These are phyloP conservation scores for Neonectria faginata DNA, from an alignment of 2,329 filamentous ascomycete genomes.

Conservation along the genomic window DNA sequence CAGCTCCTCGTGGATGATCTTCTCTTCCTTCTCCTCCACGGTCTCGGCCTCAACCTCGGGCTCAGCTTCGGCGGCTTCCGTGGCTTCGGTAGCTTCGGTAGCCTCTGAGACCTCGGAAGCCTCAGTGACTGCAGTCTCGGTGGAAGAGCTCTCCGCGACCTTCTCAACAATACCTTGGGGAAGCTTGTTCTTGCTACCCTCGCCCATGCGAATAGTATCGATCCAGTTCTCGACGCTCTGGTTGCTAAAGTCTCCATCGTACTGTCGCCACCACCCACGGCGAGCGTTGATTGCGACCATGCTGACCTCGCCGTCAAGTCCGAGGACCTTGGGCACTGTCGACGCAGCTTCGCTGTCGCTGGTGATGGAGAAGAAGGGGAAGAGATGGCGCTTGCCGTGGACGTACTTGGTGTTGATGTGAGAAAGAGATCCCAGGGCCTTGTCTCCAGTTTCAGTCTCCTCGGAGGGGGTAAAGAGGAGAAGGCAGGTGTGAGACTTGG, in stretches of 20 bases:
- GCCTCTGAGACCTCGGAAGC: conserved; percentile 39
- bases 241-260: conserved; percentile 69
- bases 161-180: conserved; percentile 67
- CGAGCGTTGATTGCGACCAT: conserved; percentile 87
- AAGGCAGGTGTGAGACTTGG: conserved; percentile 85
- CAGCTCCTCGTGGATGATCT: conserved; percentile 62
- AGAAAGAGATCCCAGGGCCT: conserved; percentile 73
- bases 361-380: conserved; percentile 85
- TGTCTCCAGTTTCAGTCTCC: conserved; percentile 62
- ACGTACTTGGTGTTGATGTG: conserved; percentile 82
- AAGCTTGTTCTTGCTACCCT: conserved; percentile 82
- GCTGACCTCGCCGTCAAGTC: conserved; percentile 71
- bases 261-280: conserved; percentile 86
- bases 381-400: conserved; percentile 73
- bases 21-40: conserved; percentile 40
- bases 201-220: conserved; percentile 89
- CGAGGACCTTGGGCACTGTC: conserved; percentile 65
- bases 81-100: conserved; percentile 30
- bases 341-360: conserved; percentile 53
- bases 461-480: conserved; percentile 75
- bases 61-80: conserved; percentile 31
- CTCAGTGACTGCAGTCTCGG: conserved; percentile 42
- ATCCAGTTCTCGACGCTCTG: conserved; percentile 84
- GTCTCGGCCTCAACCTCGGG: conserved; percentile 40
- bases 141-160: conserved; percentile 27